Percentiles rank a stretch among this genome's conserved stretches.
These are phyloP conservation scores for Adansonia gregorii DNA, from an alignment of 441 rosid species.

Conservation along the genomic window DNA sequence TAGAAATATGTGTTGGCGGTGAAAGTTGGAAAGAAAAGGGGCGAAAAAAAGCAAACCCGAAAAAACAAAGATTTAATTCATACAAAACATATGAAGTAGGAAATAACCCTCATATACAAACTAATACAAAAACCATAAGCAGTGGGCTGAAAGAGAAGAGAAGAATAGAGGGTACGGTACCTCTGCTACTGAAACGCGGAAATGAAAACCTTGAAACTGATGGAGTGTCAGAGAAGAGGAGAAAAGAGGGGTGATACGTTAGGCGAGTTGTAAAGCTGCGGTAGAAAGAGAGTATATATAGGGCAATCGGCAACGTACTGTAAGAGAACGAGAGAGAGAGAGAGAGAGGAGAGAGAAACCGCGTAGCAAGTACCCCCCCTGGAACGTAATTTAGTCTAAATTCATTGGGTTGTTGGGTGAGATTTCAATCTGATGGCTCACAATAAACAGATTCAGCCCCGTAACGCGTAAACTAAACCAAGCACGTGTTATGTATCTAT, in stretches of 20 bases:
- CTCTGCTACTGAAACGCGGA: neutral
- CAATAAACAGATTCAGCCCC: neutral
- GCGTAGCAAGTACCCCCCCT: neutral
- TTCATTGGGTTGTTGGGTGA: neutral
- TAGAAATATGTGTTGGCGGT: neutral
- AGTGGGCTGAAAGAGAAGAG: neutral
- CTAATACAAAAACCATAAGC: neutral
- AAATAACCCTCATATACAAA: neutral
- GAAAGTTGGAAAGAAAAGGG: neutral
- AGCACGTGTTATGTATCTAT: neutral
- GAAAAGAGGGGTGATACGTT: neutral
- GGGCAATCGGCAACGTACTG: neutral
- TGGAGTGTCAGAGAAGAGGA: neutral
- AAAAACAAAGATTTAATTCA: neutral
- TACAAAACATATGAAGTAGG: neutral
- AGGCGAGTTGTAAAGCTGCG: slow-evolving; percentile 4
- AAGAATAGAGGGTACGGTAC: neutral
- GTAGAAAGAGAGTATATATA: neutral
- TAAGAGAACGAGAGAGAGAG: neutral
- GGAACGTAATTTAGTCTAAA: neutral
- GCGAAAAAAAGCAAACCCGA: neutral
- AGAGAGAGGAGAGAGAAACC: neutral
- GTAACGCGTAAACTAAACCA: neutral
- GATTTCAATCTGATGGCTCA: neutral
- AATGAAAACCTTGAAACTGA: neutral